Evolutionary conservation across 1,284 basidiomycete genomes (phyloP).

Genomic region (Cutaneotrichosporon sp.): DNA sequence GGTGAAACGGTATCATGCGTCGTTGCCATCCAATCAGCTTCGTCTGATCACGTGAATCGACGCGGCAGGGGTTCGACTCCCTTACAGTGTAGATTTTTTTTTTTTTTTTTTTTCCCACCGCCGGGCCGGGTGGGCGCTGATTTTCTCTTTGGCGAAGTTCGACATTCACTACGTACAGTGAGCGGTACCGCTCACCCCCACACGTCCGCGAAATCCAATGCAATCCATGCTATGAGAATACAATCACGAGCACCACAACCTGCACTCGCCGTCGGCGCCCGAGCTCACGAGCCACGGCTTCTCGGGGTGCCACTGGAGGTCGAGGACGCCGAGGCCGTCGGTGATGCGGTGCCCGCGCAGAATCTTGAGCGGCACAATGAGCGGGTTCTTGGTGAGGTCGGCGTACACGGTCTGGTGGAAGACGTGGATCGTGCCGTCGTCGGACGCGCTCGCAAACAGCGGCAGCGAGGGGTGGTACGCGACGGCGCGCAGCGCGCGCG

Average conservation of each 20-base stretch:
- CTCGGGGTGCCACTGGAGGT: constrained; percentile 82
- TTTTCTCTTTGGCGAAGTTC: no score
- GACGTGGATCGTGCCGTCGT: constrained; percentile 95
- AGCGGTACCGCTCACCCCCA: no score
- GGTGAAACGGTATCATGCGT: no score
- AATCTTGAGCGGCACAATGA: constrained; percentile 97
- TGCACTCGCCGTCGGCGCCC: constrained; percentile 87
- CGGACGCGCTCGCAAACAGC: constrained; percentile 91
- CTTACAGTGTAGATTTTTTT: no score
- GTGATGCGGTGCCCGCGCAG: constrained; percentile 81
- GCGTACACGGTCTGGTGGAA: constrained; percentile 95
- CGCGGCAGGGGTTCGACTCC: no score
- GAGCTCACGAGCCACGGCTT: constrained; percentile 93
- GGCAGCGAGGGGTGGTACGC: constrained; percentile 94
- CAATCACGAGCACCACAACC: constrained; percentile 66
- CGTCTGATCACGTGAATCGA: no score
- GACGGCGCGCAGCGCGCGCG: constrained; percentile 85
- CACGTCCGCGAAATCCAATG: neutral
- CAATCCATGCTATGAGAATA: neutral
- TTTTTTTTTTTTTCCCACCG: no score
- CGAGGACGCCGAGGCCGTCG: constrained; percentile 87
- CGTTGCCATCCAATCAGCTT: no score
- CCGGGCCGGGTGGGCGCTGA: no score
- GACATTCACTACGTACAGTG: no score
- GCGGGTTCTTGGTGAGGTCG: constrained; percentile 91